Percentiles rank a stretch among this genome's conserved stretches.
Evolutionary conservation across 2,329 filamentous ascomycete species (phyloP).

Genomic region (Colletotrichum truncatum): DNA sequence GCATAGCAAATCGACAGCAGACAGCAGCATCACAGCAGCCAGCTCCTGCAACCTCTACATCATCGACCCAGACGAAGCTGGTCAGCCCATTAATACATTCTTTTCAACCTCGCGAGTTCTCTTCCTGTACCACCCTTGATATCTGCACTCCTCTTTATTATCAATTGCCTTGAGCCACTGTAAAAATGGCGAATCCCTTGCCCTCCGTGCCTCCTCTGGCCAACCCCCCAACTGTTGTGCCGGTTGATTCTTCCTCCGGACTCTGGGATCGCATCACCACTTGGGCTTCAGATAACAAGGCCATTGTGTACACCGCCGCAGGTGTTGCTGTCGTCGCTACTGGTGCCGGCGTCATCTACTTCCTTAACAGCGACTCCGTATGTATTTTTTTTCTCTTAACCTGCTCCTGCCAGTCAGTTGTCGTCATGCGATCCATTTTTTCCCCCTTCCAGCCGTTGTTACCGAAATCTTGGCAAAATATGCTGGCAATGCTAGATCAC

Average conservation of each 20-base stretch:
- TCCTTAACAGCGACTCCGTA: slow-evolving; percentile 73
- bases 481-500: neutral
- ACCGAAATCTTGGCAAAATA: slow-evolving; percentile 8
- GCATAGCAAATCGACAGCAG: slow-evolving; percentile 14
- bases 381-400: slow-evolving; percentile 14
- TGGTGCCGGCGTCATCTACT: slow-evolving; percentile 92
- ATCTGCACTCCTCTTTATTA: slow-evolving; percentile 34
- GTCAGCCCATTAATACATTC: slow-evolving; percentile 23
- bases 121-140: slow-evolving; percentile 4
- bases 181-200: slow-evolving; percentile 54
- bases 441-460: neutral
- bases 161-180: slow-evolving; percentile 32
- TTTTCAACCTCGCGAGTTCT: slow-evolving; percentile 8
- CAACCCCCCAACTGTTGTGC: slow-evolving; percentile 52
- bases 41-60: slow-evolving; percentile 43
- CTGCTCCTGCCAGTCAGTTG: neutral
- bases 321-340: slow-evolving; percentile 93
- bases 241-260: slow-evolving; percentile 69
- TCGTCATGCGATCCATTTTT: slow-evolving; percentile 21
- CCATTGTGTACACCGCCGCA: slow-evolving; percentile 93
- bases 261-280: slow-evolving; percentile 89
- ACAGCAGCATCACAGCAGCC: slow-evolving; percentile 28
- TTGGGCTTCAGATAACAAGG: slow-evolving; percentile 97
- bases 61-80: slow-evolving; percentile 35
- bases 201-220: slow-evolving; percentile 56